Evolutionary conservation across 2,329 filamentous ascomycete genomes (phyloP), one percentile per base, ranked within the genome.

Genomic region (Penicillium sp.): DNA sequence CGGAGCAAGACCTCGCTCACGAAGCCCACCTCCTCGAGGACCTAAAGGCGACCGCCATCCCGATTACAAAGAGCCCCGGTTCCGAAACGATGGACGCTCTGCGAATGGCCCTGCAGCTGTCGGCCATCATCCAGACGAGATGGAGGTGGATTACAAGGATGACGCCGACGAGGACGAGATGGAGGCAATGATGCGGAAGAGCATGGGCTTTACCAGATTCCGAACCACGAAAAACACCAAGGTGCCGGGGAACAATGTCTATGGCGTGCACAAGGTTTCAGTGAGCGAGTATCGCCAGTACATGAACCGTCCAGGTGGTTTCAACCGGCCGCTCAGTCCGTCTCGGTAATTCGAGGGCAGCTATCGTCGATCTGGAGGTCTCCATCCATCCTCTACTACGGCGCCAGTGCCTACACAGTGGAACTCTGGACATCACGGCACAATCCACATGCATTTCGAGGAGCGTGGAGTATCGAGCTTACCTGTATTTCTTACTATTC

Each of bases 231-330:
- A 97, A 70, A 83, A 87, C 51, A 89, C 86, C 46, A 94, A 96
- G 65, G 84, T 98, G 1, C 78, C 81, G 0, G 93, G 93, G 2
- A 98, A 98, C 65, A 83, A 90, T 64, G 82, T 85, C 37, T 90
- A 87, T 47, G 88, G 77, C 0, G 83, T 96, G 45, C 77, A 85
- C 57, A 96, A 93, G 76, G 89, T 93, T 73, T 96, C 95, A 82
- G 90, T 89, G 81, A 87, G 85, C 11, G 82, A 94, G 75, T 97
- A 96, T 65, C 80, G 93, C 59, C 93, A 98, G 79, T 98, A 98
- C 70, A 98, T 98, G 82, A 77, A 75, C 54, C 73, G 74, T 54
- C 55, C 66, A 28, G 73, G 73, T 48, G 74, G 74, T 46, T 76
- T 76, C 63, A 76, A 76, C 56, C 62, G 73, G 52, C 73, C 74